A percentile compares a stretch with the other conserved stretches of the same genome.
Evolutionary conservation across 345 rosid species (phyloP).

Genomic region (sweet orange (Citrus sinensis)): DNA sequence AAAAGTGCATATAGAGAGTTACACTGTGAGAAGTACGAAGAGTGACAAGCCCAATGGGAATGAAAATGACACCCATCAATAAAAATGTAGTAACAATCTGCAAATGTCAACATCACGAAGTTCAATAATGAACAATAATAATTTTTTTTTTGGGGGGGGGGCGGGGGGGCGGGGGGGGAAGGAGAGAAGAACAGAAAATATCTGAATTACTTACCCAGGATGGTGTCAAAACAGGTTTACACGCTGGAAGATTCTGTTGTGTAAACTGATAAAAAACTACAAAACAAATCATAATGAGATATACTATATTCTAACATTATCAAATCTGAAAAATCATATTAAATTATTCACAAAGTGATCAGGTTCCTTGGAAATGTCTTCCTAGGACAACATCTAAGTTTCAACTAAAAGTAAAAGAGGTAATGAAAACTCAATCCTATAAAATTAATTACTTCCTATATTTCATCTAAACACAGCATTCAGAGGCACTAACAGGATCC

Average conservation of each 20-base stretch:
- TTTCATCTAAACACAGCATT: neutral
- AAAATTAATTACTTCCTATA: neutral
- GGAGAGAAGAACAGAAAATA: neutral
- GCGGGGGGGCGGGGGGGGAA: neutral
- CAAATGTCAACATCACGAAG: constrained; percentile 11
- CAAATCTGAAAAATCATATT: neutral
- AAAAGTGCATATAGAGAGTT: constrained; percentile 10
- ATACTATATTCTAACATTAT: neutral
- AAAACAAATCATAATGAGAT: constrained; percentile 16
- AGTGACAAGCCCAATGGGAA: constrained; percentile 62
- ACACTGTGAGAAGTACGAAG: constrained; percentile 66
- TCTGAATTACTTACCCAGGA: constrained; percentile 46
- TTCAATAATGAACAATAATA: neutral
- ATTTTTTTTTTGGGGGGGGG: neutral
- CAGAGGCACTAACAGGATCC: neutral
- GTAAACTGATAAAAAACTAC: constrained; percentile 58
- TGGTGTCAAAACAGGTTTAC: constrained; percentile 85
- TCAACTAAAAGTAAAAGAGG: neutral
- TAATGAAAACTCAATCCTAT: neutral
- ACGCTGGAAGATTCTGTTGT: constrained; percentile 81
- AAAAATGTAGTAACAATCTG: constrained; percentile 63
- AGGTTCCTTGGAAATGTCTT: neutral
- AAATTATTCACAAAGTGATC: neutral
- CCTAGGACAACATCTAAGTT: neutral
- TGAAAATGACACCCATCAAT: constrained; percentile 48